Evolutionary conservation across 2,329 filamentous ascomycete species (phyloP).

Genomic region (Exophiala alcalophila): DNA sequence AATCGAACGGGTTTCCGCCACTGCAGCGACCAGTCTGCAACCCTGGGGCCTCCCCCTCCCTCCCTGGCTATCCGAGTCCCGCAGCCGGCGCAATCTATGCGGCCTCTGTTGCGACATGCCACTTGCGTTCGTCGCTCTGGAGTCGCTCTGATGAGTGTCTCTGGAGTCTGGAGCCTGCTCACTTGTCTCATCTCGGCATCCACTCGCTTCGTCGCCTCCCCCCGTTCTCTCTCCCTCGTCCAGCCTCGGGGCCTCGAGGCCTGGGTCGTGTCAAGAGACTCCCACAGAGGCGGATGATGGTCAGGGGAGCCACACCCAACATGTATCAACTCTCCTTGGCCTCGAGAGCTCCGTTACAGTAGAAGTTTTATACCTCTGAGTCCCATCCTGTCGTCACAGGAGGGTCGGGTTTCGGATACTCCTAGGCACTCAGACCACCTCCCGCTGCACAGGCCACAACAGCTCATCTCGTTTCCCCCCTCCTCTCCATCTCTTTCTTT

Average conservation of each 20-base stretch:
- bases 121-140: conserved; percentile 4
- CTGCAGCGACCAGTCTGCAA: no score
- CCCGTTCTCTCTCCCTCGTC: not conserved
- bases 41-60: not conserved
- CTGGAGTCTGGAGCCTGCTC: no score
- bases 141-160: no score
- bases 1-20: no score
- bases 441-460: conserved; percentile 16
- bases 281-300: no score
- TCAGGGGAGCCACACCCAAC: conserved; percentile 6
- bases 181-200: conserved; percentile 13
- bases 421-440: conserved; percentile 22
- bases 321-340: conserved; percentile 16
- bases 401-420: conserved; percentile 4
- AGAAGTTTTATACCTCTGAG: conserved; percentile 23
- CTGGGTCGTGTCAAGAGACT: conserved; percentile 9
- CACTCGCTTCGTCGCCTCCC: conserved; percentile 8
- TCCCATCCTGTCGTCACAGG: conserved; percentile 10
- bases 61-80: not conserved
- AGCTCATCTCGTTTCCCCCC: conserved; percentile 2
- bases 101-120: conserved; percentile 10
- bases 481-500: conserved; percentile 11
- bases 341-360: conserved; percentile 13
- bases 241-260: not conserved
- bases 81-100: conserved; percentile 8